phyloP scores from a whole-genome alignment of 306 rosid genomes.

The Senna siamea region DNA sequence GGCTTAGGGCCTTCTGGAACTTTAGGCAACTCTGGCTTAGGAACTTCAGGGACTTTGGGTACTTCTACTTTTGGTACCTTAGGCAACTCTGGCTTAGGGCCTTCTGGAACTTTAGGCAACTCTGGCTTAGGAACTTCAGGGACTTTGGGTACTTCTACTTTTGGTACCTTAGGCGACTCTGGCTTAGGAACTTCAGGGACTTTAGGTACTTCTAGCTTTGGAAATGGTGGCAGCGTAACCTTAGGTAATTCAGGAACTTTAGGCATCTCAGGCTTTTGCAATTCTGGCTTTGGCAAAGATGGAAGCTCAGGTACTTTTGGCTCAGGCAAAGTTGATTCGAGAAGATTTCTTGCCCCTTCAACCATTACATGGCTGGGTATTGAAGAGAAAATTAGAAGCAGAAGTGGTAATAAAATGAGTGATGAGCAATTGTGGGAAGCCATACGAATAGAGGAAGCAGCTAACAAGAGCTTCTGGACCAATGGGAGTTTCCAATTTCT shows the following conservation, averaged over 20 bases:
- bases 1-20: background rate
- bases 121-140: background rate
- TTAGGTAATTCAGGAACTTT: background rate
- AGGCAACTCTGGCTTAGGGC: too few species aligned
- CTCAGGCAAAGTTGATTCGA: background rate
- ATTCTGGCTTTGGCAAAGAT: background rate
- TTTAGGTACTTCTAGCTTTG: background rate
- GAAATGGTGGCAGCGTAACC: too few species aligned
- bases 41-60: background rate
- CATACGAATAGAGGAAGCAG: background rate
- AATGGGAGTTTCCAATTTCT: background rate
- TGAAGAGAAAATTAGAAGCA: constrained; percentile 1
- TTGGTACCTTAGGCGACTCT: background rate
- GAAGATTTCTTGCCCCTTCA: constrained; percentile 9
- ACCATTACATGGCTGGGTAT: background rate
- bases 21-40: background rate
- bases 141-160: background rate
- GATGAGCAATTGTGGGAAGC: background rate
- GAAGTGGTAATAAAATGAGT: background rate
- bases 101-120: too few species aligned
- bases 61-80: too few species aligned
- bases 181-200: background rate
- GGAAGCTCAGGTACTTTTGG: constrained; percentile 1
- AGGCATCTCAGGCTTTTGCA: background rate
- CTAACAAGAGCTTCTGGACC: background rate